Conservation (phyloP, 2,329 filamentous ascomycete species). For the Xylogone sp. region DNA sequence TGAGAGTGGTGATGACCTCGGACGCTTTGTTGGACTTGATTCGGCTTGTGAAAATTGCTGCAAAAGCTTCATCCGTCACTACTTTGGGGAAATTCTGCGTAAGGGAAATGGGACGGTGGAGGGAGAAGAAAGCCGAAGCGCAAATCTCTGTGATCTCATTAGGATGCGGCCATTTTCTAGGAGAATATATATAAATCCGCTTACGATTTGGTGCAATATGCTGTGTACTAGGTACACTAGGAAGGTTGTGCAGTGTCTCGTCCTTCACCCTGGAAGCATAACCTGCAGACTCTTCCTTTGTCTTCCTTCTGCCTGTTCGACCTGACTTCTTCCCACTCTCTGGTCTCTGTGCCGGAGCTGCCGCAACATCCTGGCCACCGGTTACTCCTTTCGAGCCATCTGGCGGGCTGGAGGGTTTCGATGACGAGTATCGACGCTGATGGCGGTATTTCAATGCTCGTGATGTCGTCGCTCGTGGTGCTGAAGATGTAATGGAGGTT, state of each 20-base stretch:
- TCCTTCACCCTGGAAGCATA: conserved; percentile 32
- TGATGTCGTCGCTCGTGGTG: conserved; percentile 19
- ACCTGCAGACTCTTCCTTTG: conserved; percentile 42
- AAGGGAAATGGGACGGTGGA: conserved; percentile 90
- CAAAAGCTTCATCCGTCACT: conserved; percentile 72
- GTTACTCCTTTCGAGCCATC: conserved; percentile 28
- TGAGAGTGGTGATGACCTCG: conserved; percentile 66
- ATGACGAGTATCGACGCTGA: conserved; percentile 31
- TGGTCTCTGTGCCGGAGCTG: conserved; percentile 16
- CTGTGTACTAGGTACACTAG: conserved; percentile 71
- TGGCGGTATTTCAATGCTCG: conserved; percentile 25
- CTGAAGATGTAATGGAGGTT: conserved; percentile 16
- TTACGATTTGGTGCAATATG: conserved; percentile 65
- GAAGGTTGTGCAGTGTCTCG: conserved; percentile 53
- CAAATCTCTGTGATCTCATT: conserved; percentile 62
- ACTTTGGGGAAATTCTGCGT: conserved; percentile 73
- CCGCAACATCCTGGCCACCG: conserved; percentile 12
- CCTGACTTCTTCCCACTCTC: conserved; percentile 25
- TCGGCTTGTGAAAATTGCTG: conserved; percentile 71
- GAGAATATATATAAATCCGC: conserved; percentile 4
- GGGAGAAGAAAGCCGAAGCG: conserved; percentile 90
- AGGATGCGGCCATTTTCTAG: neutral
- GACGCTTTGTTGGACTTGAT: conserved; percentile 43
- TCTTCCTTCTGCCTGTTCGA: conserved; percentile 47
- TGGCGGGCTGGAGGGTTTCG: conserved; percentile 33